phyloP scores from a whole-genome alignment of 1,139 yeast genomes.

The Yamadazyma membranifaciens region DNA sequence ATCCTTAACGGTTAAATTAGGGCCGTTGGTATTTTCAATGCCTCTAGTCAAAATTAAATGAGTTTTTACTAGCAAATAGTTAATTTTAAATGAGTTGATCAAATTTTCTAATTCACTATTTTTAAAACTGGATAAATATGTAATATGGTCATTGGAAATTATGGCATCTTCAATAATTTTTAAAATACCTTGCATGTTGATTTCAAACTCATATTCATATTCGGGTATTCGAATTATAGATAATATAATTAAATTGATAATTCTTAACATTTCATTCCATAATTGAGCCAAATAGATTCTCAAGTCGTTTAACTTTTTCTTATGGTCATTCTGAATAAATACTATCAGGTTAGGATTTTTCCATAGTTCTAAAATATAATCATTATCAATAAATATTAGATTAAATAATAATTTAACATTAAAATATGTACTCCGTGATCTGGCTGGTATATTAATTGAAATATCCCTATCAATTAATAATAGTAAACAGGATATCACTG shows the following conservation, averaged over 20 bases:
- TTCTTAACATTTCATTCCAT: constrained; percentile 37
- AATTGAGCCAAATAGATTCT: constrained; percentile 32
- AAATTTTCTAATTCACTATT: constrained; percentile 19
- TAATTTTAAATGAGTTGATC: constrained; percentile 23
- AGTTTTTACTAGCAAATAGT: constrained; percentile 29
- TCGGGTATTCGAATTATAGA: constrained; percentile 25
- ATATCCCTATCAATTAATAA: constrained; percentile 24
- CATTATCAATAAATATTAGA: background rate
- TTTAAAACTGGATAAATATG: constrained; percentile 21
- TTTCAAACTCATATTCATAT: constrained; percentile 23
- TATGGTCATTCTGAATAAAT: constrained; percentile 18
- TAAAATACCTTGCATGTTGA: constrained; percentile 20
- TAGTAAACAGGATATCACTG: constrained; percentile 24
- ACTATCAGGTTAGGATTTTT: constrained; percentile 32
- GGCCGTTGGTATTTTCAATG: constrained; percentile 22
- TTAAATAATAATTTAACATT: background rate
- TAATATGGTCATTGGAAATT: constrained; percentile 27
- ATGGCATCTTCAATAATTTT: constrained; percentile 21
- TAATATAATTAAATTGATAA: constrained; percentile 32
- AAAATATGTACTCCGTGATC: background rate
- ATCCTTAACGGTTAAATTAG: constrained; percentile 22
- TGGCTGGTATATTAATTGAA: constrained; percentile 10
- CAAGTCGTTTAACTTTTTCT: constrained; percentile 23
- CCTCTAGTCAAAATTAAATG: constrained; percentile 26
- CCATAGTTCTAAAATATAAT: constrained; percentile 26